Evolutionary conservation across 495 filamentous ascomycete genomes (phyloP), one percentile per base, ranked within the genome.

Genomic region (Penicillium longicatenatum): DNA sequence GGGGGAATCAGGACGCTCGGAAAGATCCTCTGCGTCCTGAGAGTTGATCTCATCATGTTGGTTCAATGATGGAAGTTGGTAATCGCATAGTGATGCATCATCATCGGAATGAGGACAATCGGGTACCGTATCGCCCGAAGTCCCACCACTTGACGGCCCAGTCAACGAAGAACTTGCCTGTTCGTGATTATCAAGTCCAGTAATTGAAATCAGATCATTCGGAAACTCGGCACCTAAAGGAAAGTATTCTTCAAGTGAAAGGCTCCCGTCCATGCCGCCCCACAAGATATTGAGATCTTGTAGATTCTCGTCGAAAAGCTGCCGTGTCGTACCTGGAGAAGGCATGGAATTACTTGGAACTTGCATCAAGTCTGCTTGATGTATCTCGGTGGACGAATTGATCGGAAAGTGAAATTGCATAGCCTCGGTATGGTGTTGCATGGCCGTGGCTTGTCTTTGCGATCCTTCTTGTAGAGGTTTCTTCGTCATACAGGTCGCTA

Each of bases 211-310:
- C 10, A 54, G 51, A 17, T 45, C 51, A 29, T 44, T 44, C 6
- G 51, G 51, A 31, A 54, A 21, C 7, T 22, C 41, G 14, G 16
- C 26, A 44, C 41, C 51, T 21, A 54, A 21, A 8, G 31, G 22
- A 3, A 30, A 48, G 3, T 17, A 26, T 19, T 29, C 39, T 20
- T 45, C 51, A 3, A 44, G 22, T 3, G 39, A 11, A 31, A 54
- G 44, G 19, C 12, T 54, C 10, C 21, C 48, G 14, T 54, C 51
- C 51, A 54, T 44, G n/a, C 41, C 29, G 10, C 51, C 51, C 51
- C 51, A 54, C 22, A 54, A 24, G 10, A 54, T 54, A 31, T 54
- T 44, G 6, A 54, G 51, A 21, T 54, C 51, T 8, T 45, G 51
- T 11, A 54, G 1, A 54, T 45, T 54, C 5, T 54, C 37, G 19